A percentile compares a stretch with the other conserved stretches of the same genome.
Evolutionary conservation across 176 grass and related monocot genomes (phyloP).

Genomic region (Ananas comosus): DNA sequence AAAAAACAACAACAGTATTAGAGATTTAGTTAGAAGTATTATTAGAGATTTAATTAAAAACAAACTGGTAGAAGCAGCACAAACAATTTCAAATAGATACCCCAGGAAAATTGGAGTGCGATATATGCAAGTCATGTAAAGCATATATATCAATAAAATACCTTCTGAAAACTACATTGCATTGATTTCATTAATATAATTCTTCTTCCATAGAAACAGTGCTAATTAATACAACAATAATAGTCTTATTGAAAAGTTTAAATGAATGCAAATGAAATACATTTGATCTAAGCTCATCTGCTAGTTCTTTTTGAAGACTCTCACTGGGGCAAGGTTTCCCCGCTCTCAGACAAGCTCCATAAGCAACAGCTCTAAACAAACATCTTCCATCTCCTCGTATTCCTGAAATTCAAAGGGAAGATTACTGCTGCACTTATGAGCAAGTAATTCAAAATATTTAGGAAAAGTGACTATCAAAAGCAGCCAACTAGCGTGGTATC

Average conservation of each 20-base stretch:
- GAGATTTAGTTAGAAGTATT: neutral
- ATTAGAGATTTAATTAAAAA: neutral
- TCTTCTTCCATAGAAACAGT: neutral
- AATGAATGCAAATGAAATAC: constrained; percentile 17
- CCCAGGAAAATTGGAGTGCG: neutral
- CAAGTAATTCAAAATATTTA: neutral
- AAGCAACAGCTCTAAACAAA: constrained; percentile 74
- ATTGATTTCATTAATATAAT: neutral
- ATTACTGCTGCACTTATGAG: neutral
- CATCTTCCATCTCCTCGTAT: constrained; percentile 89
- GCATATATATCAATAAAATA: neutral
- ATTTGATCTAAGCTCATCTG: constrained; percentile 86
- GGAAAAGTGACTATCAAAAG: constrained; percentile 2
- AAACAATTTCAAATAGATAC: neutral
- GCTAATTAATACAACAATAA: neutral
- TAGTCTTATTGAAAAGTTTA: neutral
- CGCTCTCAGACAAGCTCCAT: constrained; percentile 51
- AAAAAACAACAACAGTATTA: neutral
- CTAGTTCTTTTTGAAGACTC: constrained; percentile 70
- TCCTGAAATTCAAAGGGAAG: constrained; percentile 46
- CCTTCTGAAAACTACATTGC: neutral
- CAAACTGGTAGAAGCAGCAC: neutral
- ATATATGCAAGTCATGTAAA: neutral
- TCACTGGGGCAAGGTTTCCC: constrained; percentile 69
- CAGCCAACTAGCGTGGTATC: neutral